Percentiles rank a stretch among this genome's conserved stretches.
These are phyloP conservation scores for Pontederia paniculata DNA, from an alignment of 176 grass and related monocot species.

Conservation along the genomic window DNA sequence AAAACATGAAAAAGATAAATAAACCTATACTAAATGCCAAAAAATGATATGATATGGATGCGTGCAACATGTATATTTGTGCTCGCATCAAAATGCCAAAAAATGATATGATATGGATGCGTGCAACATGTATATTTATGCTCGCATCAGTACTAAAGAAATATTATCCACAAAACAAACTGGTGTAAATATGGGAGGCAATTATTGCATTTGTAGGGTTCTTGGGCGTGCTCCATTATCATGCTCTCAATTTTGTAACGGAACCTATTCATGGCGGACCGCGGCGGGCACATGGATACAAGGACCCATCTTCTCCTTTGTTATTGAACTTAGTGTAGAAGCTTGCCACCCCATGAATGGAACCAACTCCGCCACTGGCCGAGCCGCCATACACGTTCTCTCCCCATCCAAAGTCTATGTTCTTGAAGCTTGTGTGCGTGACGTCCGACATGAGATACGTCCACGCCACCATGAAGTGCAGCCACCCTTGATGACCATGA, in stretches of 20 bases:
- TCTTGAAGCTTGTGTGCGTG: constrained; percentile 17
- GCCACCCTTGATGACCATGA: constrained; percentile 2
- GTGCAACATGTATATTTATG: no score
- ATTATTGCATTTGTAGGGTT: no score
- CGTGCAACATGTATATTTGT: no score
- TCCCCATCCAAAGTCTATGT: constrained; percentile 29
- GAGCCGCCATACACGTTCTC: constrained; percentile 22
- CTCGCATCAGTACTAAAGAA: no score
- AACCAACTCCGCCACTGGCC: constrained; percentile 4
- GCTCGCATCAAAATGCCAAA: no score
- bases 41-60: no score
- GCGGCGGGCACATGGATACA: constrained; percentile 19
- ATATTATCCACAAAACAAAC: no score
- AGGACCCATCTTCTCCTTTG: constrained; percentile 30
- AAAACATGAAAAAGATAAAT: no score
- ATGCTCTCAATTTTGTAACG: constrained; percentile 1
- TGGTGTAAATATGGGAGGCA: no score
- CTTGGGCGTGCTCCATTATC: neutral
- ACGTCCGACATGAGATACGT: constrained; percentile 34
- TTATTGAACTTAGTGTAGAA: constrained; percentile 17
- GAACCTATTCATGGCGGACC: constrained; percentile 34
- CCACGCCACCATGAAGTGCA: constrained; percentile 1
- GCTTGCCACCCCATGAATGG: constrained; percentile 11
- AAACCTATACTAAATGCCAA: no score
- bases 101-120: no score